Evolutionary conservation across 2,329 filamentous ascomycete genomes (phyloP), one percentile per base, ranked within the genome.

Genomic region (Cladobotryum mycophilum): DNA sequence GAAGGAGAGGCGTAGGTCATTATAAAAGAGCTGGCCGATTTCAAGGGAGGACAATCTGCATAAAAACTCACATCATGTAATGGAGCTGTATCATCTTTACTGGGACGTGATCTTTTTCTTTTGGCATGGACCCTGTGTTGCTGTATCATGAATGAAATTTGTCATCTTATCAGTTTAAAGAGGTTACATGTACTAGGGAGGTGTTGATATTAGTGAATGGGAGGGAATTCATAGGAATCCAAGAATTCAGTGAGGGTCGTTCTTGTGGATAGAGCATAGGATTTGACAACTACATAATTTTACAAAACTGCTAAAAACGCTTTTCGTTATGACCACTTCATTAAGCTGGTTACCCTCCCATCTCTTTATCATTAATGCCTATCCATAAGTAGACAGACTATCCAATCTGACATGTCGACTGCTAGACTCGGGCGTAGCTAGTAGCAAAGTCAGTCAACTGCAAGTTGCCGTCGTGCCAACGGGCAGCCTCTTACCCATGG

Each of bases 401-500:
- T 30, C 25, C 25, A 30, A 30, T 30, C 9, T 30, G 25, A 30
- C 25, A 2, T 6, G 6, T 30, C 25, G n/a, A 40, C 37, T 38
- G 36, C 36, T 5, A 6, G 36, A 38, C 6, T 38, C 17, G 14
- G 25, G 25, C 15, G 36, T 6, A 15, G 12, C 37, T 18, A 18
- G 33, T 33, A 43, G 38, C 36, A 48, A 35, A 53, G 51, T 15
- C 25, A 49, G 22, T 33, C 42, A 51, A 45, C 13, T 41, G 45
- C 30, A 40, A 35, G 15, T 20, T 45, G 41, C 45, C 48, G 36
- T 37, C 22, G 17, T 41, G 41, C 45, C 35, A 45, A 53, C 51
- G 38, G 51, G 45, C 51, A 47, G 51, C 47, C 43, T 41, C 47
- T 53, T 53, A 53, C 51, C 42, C 51, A 14, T 49, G 30, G 7